A percentile compares a stretch with the other conserved stretches of the same genome.
These are phyloP conservation scores for Diplodia scrobiculata DNA, from an alignment of 2,329 filamentous ascomycete genomes.

Conservation along the genomic window DNA sequence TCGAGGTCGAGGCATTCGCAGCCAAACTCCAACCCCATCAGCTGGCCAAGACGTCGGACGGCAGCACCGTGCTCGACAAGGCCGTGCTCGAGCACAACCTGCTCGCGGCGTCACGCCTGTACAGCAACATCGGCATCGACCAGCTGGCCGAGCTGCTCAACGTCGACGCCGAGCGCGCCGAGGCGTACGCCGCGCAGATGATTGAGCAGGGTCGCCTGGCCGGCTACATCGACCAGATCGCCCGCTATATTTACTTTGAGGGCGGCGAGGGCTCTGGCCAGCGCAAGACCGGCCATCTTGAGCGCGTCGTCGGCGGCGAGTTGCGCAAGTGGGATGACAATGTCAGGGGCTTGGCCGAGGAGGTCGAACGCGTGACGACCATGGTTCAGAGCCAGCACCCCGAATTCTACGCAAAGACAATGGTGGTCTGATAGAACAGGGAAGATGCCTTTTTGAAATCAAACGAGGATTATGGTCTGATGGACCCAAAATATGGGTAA, in stretches of 20 bases:
- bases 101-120: constrained; percentile 70
- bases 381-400: constrained; percentile 80
- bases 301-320: constrained; percentile 64
- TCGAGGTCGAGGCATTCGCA: constrained; percentile 86
- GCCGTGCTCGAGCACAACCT: constrained; percentile 97
- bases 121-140: constrained; percentile 59
- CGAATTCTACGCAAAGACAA: constrained; percentile 47
- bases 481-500: not conserved
- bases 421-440: constrained; percentile 13
- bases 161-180: constrained; percentile 76
- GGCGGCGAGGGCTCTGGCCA: constrained; percentile 69
- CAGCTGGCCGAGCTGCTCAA: constrained; percentile 76
- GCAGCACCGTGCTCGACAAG: constrained; percentile 87
- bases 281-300: constrained; percentile 67
- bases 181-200: constrained; percentile 91
- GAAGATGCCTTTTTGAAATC: not conserved
- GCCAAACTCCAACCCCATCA: constrained; percentile 81
- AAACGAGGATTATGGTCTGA: no score
- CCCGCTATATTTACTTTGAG: constrained; percentile 84
- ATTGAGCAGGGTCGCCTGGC: constrained; percentile 88
- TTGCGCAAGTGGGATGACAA: constrained; percentile 87
- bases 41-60: constrained; percentile 84
- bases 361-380: constrained; percentile 83
- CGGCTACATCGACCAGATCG: constrained; percentile 92
- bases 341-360: constrained; percentile 81